A percentile compares a stretch with the other conserved stretches of the same genome.
phyloP scores from a whole-genome alignment of 2,329 filamentous ascomycete genomes.

The Talaromyces sp. region DNA sequence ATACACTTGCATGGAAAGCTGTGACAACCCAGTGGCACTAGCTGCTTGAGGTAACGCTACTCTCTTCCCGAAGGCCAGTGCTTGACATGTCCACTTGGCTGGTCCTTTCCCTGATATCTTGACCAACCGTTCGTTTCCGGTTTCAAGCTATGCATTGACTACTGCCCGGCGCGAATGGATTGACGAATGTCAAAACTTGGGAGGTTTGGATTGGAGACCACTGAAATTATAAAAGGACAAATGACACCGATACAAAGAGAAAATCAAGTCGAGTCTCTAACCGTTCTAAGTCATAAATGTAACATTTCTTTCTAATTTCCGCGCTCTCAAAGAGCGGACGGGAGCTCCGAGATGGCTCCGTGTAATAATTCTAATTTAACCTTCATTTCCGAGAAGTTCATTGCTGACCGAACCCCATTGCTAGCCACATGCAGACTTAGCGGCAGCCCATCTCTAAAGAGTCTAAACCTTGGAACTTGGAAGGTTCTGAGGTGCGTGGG shows the following conservation, averaged over 20 bases:
- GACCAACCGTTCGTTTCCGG: constrained; percentile 1
- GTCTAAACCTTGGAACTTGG: background rate
- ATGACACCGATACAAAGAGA: background rate
- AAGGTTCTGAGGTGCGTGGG: constrained; percentile 1
- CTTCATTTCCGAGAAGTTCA: constrained; percentile 7
- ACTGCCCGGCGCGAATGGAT: background rate
- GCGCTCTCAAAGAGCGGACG: background rate
- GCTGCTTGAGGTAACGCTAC: background rate
- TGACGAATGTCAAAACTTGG: background rate
- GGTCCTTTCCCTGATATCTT: background rate
- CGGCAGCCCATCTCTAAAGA: background rate
- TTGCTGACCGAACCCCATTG: background rate
- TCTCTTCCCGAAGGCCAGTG: constrained; percentile 7
- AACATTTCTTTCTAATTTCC: background rate
- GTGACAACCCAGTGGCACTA: background rate
- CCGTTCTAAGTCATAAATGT: background rate
- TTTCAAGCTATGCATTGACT: constrained; percentile 1
- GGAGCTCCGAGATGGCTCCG: background rate
- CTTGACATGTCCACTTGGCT: background rate
- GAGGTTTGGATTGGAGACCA: background rate
- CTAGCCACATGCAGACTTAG: constrained; percentile 6
- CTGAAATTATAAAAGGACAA: background rate
- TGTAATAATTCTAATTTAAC: background rate
- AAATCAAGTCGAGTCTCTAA: background rate
- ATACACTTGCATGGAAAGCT: background rate